A percentile compares a stretch with the other conserved stretches of the same genome.
Conservation (phyloP, 2,329 filamentous ascomycete species). For the Colletotrichum acutatum region DNA sequence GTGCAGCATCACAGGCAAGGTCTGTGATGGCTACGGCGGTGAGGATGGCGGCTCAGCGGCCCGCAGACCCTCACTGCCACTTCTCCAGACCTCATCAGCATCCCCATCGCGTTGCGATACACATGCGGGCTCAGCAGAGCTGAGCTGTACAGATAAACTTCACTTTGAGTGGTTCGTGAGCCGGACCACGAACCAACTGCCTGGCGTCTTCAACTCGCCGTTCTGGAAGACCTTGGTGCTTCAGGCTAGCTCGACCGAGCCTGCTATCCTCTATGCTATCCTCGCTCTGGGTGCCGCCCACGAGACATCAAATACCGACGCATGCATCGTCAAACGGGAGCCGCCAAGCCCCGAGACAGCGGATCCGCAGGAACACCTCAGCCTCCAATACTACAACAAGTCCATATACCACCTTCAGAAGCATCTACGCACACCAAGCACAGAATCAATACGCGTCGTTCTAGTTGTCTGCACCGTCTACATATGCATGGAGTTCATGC, state of each 20-base stretch:
- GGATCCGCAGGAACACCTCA: slow-evolving; percentile 37
- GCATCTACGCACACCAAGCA: slow-evolving; percentile 42
- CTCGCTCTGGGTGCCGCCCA: slow-evolving; percentile 35
- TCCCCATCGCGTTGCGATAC: neutral
- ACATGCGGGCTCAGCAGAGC: neutral
- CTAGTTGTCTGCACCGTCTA: slow-evolving; percentile 52
- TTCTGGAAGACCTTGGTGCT: slow-evolving; percentile 53
- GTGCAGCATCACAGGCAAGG: slow-evolving; percentile 38
- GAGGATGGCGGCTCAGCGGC: slow-evolving; percentile 18
- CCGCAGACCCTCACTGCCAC: neutral
- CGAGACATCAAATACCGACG: neutral
- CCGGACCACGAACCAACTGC: slow-evolving; percentile 49
- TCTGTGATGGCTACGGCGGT: slow-evolving; percentile 40
- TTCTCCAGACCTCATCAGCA: neutral
- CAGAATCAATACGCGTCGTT: slow-evolving; percentile 47
- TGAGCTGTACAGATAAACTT: slow-evolving; percentile 35
- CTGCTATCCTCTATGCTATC: slow-evolving; percentile 52
- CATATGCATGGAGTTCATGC: slow-evolving; percentile 46
- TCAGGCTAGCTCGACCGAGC: slow-evolving; percentile 49
- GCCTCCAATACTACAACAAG: slow-evolving; percentile 49
- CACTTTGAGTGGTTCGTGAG: slow-evolving; percentile 56
- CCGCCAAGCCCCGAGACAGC: slow-evolving; percentile 6
- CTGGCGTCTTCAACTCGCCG: slow-evolving; percentile 46
- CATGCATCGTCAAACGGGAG: slow-evolving; percentile 46
- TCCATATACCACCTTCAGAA: slow-evolving; percentile 50